Evolutionary conservation across 441 rosid species (phyloP), one percentile per base, ranked within the genome.

Genomic region (Populus tomentosa): DNA sequence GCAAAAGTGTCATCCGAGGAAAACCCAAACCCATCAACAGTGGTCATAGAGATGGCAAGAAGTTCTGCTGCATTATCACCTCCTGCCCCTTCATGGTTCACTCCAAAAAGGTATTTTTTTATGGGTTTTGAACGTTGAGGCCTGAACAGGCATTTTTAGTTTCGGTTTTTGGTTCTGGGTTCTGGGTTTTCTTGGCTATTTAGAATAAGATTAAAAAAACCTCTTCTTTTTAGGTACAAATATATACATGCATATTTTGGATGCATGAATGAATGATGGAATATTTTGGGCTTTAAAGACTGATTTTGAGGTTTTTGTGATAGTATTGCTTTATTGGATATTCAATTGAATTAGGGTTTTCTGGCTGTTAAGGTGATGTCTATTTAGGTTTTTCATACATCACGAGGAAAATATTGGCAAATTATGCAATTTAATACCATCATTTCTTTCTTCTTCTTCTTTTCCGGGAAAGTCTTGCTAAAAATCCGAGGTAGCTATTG

Each of bases 1-100:
- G 32, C 76, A 74, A 80, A 78, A 24, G 74, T 78, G 71, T 75
- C 79, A 26, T 67, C 83, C 42, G 74, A 66, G 68, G 76, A 61
- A 61, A 4, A 80, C 28, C 76, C 69, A 78, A 90, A 76, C 74
- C 68, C 67, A 28, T 50, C 18, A n/a, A 46, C 56, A 14, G 79
- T 9, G 38, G 71, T 61, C 5, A 65, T 65, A 73, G 82, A 81
- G 75, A 83, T 84, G 84, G 89, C 56, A 36, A 70, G 74, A 10
- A 82, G 63, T 62, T 73, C 77, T 4, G 46, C 66, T 33, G 36
- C 85, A 46, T 76, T 80, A n/a, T 63, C 88, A 21, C 81, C 82
- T 72, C 72, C 86, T 1, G 59, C 77, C 16, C 91, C 92, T 63
- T 92, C 97, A 20, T 92, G 97, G 97, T 90, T 93, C 83, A 85